Evolutionary conservation across 148 eudicot genomes (phyloP).

Genomic region (Polygonum maritimum): DNA sequence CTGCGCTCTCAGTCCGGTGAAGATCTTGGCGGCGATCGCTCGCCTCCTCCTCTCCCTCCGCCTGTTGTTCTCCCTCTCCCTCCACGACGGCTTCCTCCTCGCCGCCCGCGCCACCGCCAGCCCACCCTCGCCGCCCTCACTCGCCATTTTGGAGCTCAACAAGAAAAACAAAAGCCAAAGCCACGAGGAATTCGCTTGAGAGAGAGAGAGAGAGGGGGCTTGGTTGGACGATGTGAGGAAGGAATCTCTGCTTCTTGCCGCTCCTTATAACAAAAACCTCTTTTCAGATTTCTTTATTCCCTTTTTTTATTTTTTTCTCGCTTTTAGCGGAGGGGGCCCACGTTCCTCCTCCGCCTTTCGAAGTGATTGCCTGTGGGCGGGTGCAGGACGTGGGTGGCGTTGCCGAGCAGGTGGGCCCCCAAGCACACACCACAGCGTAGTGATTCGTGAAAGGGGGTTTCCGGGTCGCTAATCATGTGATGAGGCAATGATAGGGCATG

Average conservation of each 20-base stretch:
- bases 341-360: neutral
- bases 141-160: slow-evolving; percentile 11
- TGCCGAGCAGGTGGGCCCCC: neutral
- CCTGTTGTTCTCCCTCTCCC: slow-evolving; percentile 85
- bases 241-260: slow-evolving; percentile 8
- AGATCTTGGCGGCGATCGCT: slow-evolving; percentile 88
- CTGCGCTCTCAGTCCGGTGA: slow-evolving; percentile 68
- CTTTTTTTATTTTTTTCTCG: neutral
- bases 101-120: slow-evolving; percentile 13
- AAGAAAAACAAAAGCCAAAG: neutral
- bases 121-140: slow-evolving; percentile 30
- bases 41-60: slow-evolving; percentile 84
- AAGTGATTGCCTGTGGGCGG: slow-evolving; percentile 3
- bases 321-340: neutral
- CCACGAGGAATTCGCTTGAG: slow-evolving; percentile 10
- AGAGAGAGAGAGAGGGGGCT: neutral
- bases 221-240: slow-evolving; percentile 8
- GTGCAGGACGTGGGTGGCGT: slow-evolving; percentile 5
- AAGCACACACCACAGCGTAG: neutral
- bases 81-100: slow-evolving; percentile 91
- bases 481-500: slow-evolving; percentile 7
- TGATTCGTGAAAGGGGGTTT: neutral
- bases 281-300: neutral
- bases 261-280: slow-evolving; percentile 7
- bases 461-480: neutral